Percentiles rank a stretch among this genome's conserved stretches.
phyloP scores from a whole-genome alignment of 2,329 filamentous ascomycete species.

The Cladobotryum mycophilum region DNA sequence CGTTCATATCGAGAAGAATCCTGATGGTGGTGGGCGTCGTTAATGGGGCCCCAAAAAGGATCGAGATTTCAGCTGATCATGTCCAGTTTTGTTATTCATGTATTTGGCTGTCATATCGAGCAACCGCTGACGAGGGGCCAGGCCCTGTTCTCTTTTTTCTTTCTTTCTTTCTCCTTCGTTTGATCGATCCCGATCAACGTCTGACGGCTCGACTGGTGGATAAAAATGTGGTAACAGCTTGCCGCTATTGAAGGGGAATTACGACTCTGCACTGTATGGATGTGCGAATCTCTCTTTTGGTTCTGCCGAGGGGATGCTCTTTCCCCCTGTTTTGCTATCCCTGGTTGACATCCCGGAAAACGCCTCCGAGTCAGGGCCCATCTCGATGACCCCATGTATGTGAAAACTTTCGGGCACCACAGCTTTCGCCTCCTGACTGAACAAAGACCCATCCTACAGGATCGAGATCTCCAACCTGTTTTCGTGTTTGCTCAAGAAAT shows the following conservation, averaged over 20 bases:
- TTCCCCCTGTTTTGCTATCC: neutral
- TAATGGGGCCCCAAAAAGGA: neutral
- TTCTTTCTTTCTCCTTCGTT: too few species aligned
- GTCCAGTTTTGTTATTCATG: too few species aligned
- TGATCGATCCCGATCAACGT: too few species aligned
- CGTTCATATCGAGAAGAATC: neutral
- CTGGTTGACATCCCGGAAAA: neutral
- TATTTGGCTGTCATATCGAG: too few species aligned
- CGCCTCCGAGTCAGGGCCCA: neutral
- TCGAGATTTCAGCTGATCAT: neutral
- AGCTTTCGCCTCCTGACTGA: neutral
- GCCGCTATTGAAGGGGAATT: too few species aligned
- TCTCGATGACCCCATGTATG: neutral
- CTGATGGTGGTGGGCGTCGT: neutral
- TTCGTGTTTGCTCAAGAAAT: conserved; percentile 1
- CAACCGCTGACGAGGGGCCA: too few species aligned
- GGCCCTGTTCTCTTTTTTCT: too few species aligned
- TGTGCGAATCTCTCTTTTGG: too few species aligned
- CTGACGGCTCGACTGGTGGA: too few species aligned
- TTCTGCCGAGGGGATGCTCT: too few species aligned
- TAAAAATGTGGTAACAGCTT: too few species aligned
- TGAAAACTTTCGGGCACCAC: neutral
- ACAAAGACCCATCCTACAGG: conserved; percentile 3
- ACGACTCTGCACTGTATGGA: too few species aligned
- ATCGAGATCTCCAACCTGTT: conserved; percentile 8